Conservation (phyloP, 345 rosid genomes). For the Citrus maxima region DNA sequence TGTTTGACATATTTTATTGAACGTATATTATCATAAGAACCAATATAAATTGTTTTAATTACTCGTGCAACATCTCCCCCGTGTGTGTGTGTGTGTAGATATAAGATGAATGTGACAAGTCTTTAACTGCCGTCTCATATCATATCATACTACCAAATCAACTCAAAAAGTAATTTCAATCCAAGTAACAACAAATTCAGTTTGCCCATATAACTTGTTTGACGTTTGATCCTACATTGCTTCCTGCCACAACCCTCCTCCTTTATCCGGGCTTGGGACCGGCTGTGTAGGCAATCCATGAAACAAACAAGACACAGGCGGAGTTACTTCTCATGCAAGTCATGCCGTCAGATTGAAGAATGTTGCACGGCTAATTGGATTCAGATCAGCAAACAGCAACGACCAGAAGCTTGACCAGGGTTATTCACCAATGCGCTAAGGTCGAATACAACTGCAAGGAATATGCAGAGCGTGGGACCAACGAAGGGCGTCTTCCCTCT, state of each 20-base stretch:
- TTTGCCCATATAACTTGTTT: not conserved
- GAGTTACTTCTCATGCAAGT: conserved; percentile 33
- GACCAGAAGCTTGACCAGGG: not conserved
- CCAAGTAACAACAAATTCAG: not conserved
- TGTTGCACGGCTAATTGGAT: no score
- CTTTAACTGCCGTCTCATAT: not conserved
- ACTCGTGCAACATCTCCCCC: no score
- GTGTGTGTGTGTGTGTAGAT: no score
- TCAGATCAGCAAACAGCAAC: not conserved
- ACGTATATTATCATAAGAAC: no score
- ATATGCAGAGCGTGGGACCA: not conserved
- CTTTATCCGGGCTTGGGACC: conserved; percentile 76
- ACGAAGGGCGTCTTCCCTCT: not conserved
- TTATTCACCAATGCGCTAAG: not conserved
- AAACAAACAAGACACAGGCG: conserved; percentile 42
- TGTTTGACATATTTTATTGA: no score
- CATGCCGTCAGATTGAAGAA: not conserved
- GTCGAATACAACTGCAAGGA: not conserved
- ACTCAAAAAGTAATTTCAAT: not conserved
- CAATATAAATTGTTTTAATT: no score
- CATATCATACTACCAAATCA: not conserved
- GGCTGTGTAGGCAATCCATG: conserved; percentile 29
- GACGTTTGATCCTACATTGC: not conserved
- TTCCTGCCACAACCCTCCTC: conserved; percentile 45
- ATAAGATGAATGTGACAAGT: not conserved